Conservation (phyloP, 2,329 filamentous ascomycete genomes). For the Cadophora sp. region DNA sequence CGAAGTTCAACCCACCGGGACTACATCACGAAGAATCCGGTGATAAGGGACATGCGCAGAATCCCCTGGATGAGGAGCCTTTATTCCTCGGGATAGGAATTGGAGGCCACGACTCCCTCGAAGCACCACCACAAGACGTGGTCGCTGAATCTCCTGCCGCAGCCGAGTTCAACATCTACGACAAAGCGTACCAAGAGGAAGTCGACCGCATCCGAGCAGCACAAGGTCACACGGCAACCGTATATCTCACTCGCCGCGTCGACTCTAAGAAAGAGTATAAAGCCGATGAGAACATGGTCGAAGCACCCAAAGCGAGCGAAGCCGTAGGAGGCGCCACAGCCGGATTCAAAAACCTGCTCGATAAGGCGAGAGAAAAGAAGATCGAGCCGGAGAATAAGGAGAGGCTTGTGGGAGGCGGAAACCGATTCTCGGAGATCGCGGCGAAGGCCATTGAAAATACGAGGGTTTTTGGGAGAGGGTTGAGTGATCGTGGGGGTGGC, state of each 20-base stretch:
- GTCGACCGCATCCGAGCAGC: conserved; percentile 71
- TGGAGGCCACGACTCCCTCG: conserved; percentile 53
- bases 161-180: conserved; percentile 87
- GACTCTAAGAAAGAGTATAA: conserved; percentile 48
- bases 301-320: conserved; percentile 32
- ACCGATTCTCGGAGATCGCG: conserved; percentile 38
- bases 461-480: conserved; percentile 31
- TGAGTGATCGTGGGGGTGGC: conserved; percentile 30
- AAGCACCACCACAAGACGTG: conserved; percentile 49
- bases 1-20: conserved; percentile 5
- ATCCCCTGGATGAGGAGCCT: conserved; percentile 65
- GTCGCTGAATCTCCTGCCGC: conserved; percentile 86
- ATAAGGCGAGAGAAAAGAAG: conserved; percentile 37
- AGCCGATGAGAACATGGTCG: conserved; percentile 41
- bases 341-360: conserved; percentile 42
- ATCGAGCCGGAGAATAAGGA: conserved; percentile 17
- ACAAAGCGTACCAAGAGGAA: conserved; percentile 85
- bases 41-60: conserved; percentile 67
- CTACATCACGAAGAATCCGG: conserved; percentile 40
- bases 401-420: conserved; percentile 16
- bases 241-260: conserved; percentile 62
- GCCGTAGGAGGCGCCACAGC: conserved; percentile 33
- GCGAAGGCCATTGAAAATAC: conserved; percentile 38
- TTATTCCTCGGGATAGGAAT: conserved; percentile 80
- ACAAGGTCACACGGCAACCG: conserved; percentile 56